Percentiles rank a stretch among this genome's conserved stretches.
Evolutionary conservation across 2,329 filamentous ascomycete genomes (phyloP).

Genomic region (Chrysosporium queenslandicum): DNA sequence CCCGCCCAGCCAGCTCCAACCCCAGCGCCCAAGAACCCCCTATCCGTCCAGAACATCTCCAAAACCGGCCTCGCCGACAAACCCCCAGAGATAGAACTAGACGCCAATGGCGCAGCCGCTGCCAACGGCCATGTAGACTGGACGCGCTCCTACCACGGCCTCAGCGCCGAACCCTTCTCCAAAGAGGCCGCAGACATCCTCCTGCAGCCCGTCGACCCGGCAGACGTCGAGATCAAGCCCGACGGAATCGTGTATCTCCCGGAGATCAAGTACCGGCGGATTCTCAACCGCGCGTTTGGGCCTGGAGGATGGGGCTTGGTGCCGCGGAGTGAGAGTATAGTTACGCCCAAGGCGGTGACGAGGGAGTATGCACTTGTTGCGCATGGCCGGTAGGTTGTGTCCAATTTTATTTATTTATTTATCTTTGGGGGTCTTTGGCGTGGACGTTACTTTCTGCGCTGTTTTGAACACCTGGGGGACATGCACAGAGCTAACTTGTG

Average conservation of each 20-base stretch:
- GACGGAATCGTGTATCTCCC: slow-evolving; percentile 94
- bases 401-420: not conserved
- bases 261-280: slow-evolving; percentile 93
- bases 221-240: slow-evolving; percentile 92
- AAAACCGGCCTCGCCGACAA: slow-evolving; percentile 32
- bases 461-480: not conserved
- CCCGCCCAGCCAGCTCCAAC: not conserved
- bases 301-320: slow-evolving; percentile 93
- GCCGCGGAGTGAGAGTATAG: slow-evolving; percentile 72
- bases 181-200: slow-evolving; percentile 60
- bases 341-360: slow-evolving; percentile 70
- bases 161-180: slow-evolving; percentile 61
- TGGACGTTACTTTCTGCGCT: not conserved
- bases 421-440: not conserved
- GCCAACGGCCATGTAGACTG: slow-evolving; percentile 56
- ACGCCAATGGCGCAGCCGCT: slow-evolving; percentile 14
- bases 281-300: slow-evolving; percentile 82
- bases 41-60: slow-evolving; percentile 31
- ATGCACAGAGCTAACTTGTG: not conserved
- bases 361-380: slow-evolving; percentile 88
- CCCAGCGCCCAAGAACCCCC: slow-evolving; percentile 17
- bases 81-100: slow-evolving; percentile 25
- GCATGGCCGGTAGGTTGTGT: slow-evolving; percentile 63
- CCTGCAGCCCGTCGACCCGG: slow-evolving; percentile 53
- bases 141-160: slow-evolving; percentile 72